Evolutionary conservation across 139 green algal species (phyloP), one percentile per base, ranked within the genome.

Genomic region (Coccomyxa sp.): DNA sequence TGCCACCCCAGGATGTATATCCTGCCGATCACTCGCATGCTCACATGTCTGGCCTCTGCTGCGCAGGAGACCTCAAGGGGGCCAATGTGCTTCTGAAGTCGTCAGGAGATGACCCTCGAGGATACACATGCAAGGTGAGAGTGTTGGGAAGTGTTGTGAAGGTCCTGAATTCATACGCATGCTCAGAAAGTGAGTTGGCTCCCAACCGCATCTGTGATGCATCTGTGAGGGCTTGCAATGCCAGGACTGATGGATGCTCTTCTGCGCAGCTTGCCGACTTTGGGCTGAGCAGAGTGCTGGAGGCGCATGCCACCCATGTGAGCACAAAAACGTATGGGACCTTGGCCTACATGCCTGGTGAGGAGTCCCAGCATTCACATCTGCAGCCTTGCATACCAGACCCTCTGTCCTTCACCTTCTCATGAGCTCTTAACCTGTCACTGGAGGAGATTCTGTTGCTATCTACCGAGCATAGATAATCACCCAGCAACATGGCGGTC

Each of bases 61-160:
- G 12, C 44, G 44, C 50, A 64, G 50, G 50, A 0, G 91, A 94
- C 75, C 87, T 92, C 14, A 93, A 83, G 74, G 76, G 74, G 6
- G 82, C 84, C 69, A 92, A 92, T 58, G 80, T 90, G 44, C 83
- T 92, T 75, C 81, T 92, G 8, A 88, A 88, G 76, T 84, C 77
- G 9, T 33, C 18, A 10, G 31, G 16, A 9, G 58, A 37, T 44
- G 74, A 71, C 64, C 64, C 64, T 10, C 27, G 64, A 34, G 64
- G 64, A 2, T 71, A 38, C 7, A 71, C 64, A 18, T 34, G 27
- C 64, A 71, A 71, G 64, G 64, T 36, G 50, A 64, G 3, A 5
- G 3, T 31, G n/a, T n/a, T n/a, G n/a, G n/a, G n/a, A n/a, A n/a
- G n/a, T n/a, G n/a, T n/a, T n/a, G n/a, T n/a, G n/a, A n/a, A n/a